Percentiles rank a stretch among this genome's conserved stretches.
Evolutionary conservation across 306 rosid species (phyloP).

Genomic region (Rubus idaeus): DNA sequence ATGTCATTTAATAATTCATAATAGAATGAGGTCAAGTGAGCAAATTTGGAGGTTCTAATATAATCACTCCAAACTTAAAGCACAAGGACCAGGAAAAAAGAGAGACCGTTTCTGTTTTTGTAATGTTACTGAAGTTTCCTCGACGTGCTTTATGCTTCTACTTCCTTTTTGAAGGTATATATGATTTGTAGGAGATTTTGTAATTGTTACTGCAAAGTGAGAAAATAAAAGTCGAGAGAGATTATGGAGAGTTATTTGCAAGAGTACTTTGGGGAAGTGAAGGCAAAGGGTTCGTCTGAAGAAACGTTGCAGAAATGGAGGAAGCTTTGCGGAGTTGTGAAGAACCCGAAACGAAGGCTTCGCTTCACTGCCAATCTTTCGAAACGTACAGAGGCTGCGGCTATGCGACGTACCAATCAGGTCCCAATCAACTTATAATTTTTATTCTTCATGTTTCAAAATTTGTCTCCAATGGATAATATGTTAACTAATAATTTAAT

Average conservation of each 20-base stretch:
- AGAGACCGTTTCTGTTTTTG: neutral
- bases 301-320: conserved; percentile 84
- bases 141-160: neutral
- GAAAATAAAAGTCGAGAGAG: neutral
- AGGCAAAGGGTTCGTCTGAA: conserved; percentile 61
- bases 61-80: neutral
- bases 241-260: conserved; percentile 59
- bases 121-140: conserved; percentile 13
- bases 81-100: neutral
- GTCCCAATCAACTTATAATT: conserved; percentile 4
- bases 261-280: conserved; percentile 59
- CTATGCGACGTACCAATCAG: conserved; percentile 80
- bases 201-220: neutral
- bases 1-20: too few species aligned
- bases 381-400: conserved; percentile 69
- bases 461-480: too few species aligned
- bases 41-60: too few species aligned
- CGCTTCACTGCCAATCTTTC: conserved; percentile 87
- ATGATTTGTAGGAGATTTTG: neutral
- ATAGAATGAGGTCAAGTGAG: too few species aligned
- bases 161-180: neutral
- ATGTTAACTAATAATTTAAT: too few species aligned
- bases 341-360: conserved; percentile 73
- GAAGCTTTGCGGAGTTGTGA: conserved; percentile 55
- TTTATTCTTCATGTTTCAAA: neutral